Conservation (phyloP, 2,329 filamentous ascomycete species). For the Trichophaea hybrida region DNA sequence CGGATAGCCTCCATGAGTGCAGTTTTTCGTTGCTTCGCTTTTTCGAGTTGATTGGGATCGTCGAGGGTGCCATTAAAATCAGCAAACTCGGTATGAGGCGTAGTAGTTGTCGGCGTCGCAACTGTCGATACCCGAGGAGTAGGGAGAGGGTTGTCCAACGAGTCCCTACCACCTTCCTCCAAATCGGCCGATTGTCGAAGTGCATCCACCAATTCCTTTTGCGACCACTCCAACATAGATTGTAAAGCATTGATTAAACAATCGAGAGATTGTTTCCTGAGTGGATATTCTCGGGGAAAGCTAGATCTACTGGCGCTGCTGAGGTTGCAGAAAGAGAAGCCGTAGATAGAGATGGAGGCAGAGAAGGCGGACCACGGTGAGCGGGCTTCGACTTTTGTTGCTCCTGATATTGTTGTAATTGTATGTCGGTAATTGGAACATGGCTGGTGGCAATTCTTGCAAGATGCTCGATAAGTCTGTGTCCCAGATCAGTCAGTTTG, state of each 20-base stretch:
- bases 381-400: constrained; percentile 40
- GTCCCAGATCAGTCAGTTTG: background rate
- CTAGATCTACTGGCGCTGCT: constrained; percentile 40
- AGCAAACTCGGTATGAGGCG: constrained; percentile 36
- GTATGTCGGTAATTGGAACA: constrained; percentile 55
- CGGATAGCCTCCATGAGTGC: constrained; percentile 76
- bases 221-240: constrained; percentile 84
- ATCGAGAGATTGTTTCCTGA: constrained; percentile 81
- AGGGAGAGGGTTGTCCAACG: constrained; percentile 49
- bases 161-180: constrained; percentile 50
- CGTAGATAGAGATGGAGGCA: constrained; percentile 76
- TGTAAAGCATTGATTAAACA: constrained; percentile 75
- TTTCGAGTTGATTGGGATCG: constrained; percentile 86
- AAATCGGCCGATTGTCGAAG: constrained; percentile 31
- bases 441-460: constrained; percentile 73
- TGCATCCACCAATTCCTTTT: constrained; percentile 27
- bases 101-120: constrained; percentile 44
- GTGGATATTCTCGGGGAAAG: constrained; percentile 72
- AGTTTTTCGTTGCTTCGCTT: constrained; percentile 84
- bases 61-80: constrained; percentile 45
- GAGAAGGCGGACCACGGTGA: constrained; percentile 49
- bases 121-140: constrained; percentile 39
- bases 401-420: constrained; percentile 81
- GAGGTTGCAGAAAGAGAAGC: constrained; percentile 48
- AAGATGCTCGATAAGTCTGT: constrained; percentile 75